phyloP scores from a whole-genome alignment of 441 rosid genomes.

The Pelargonium hybrid region DNA sequence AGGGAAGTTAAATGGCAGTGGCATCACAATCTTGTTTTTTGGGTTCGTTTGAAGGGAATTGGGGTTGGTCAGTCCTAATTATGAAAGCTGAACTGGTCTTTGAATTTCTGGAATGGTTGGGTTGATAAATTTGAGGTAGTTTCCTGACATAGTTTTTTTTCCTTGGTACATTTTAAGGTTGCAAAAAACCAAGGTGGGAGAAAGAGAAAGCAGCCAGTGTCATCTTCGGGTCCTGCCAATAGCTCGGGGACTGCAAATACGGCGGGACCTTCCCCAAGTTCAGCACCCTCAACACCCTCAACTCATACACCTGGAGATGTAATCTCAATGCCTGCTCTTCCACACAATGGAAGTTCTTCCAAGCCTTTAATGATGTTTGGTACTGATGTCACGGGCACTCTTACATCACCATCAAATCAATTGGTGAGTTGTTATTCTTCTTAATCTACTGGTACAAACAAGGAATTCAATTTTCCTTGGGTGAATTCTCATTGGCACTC shows the following conservation, averaged over 20 bases:
- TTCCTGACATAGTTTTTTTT: neutral
- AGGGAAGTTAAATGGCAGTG: neutral
- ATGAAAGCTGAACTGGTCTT: neutral
- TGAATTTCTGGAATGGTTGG: no score
- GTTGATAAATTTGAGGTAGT: neutral
- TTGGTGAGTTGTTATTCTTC: conserved; percentile 38
- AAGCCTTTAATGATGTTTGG: conserved; percentile 57
- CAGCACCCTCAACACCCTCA: conserved; percentile 68
- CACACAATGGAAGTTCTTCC: conserved; percentile 61
- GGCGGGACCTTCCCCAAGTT: conserved; percentile 71
- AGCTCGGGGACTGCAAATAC: conserved; percentile 74
- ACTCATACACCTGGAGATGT: conserved; percentile 84
- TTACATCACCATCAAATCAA: conserved; percentile 60
- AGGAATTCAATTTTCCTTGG: neutral
- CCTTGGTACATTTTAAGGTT: conserved; percentile 36
- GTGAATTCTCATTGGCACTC: neutral
- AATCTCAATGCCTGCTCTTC: conserved; percentile 65
- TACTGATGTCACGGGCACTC: conserved; percentile 46
- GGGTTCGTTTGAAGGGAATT: neutral
- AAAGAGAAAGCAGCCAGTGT: conserved; percentile 72
- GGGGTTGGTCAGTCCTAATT: neutral
- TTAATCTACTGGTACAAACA: neutral
- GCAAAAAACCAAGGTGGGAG: conserved; percentile 64
- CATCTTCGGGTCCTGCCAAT: conserved; percentile 77
- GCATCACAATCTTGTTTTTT: neutral